A percentile compares a stretch with the other conserved stretches of the same genome.
phyloP scores from a whole-genome alignment of 169 alveolate genomes.

The Plasmodium adleri region DNA sequence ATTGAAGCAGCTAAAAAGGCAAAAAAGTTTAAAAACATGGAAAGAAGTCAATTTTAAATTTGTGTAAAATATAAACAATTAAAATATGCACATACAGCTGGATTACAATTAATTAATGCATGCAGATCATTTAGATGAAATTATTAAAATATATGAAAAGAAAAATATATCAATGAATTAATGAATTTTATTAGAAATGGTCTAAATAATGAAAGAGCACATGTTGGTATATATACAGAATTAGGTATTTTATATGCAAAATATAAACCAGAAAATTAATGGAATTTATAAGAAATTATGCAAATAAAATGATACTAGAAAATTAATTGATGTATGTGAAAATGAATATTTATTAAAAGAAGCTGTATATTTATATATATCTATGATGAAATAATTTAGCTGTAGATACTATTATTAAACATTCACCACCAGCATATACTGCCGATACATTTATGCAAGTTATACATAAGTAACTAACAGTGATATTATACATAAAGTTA shows the following conservation, averaged over 20 bases:
- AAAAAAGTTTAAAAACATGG: constrained; percentile 95
- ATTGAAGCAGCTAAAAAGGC: constrained; percentile 99
- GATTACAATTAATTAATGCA: constrained; percentile 96
- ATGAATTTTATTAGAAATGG: constrained; percentile 79
- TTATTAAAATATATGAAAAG: constrained; percentile 82
- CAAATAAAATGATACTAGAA: constrained; percentile 78
- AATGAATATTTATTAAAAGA: constrained; percentile 94
- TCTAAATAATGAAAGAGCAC: constrained; percentile 86
- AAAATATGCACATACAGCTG: constrained; percentile 95
- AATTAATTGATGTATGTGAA: constrained; percentile 85
- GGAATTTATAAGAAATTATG: constrained; percentile 78
- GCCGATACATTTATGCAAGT: constrained; percentile 82
- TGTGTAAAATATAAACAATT: constrained; percentile 90
- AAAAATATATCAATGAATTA: constrained; percentile 79
- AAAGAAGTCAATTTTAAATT: constrained; percentile 95
- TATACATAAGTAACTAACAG: constrained; percentile 88
- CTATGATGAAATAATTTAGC: constrained; percentile 98
- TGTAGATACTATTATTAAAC: constrained; percentile 89
- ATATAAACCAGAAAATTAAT: constrained; percentile 96
- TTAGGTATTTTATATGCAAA: constrained; percentile 98
- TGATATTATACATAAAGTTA: constrained; percentile 98
- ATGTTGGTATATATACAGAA: constrained; percentile 97
- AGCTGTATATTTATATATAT: constrained; percentile 97
- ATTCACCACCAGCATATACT: constrained; percentile 92
- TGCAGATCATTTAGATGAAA: constrained; percentile 98